Evolutionary conservation across 1,139 yeast genomes (phyloP).

Genomic region (Lodderomyces parapsilosis): DNA sequence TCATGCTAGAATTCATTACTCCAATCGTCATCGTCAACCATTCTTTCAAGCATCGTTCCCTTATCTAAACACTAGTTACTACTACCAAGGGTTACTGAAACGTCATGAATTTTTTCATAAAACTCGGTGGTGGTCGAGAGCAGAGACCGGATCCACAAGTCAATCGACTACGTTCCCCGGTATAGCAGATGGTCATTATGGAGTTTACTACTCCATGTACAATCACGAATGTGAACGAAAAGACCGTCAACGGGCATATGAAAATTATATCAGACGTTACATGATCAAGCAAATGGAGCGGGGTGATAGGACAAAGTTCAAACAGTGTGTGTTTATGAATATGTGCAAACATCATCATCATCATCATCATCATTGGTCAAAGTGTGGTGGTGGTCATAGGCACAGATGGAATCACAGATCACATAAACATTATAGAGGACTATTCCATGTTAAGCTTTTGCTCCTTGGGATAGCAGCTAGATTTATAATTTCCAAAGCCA

Average conservation of each 20-base stretch:
- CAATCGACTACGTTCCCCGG: slow-evolving; percentile 25
- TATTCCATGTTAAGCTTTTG: slow-evolving; percentile 11
- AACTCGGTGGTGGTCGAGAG: slow-evolving; percentile 23
- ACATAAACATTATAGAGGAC: slow-evolving; percentile 3
- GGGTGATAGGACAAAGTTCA: slow-evolving; percentile 11
- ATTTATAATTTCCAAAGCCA: slow-evolving; percentile 13
- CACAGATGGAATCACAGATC: slow-evolving; percentile 4
- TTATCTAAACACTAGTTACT: slow-evolving; percentile 22
- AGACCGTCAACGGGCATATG: slow-evolving; percentile 11
- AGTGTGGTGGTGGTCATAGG: background rate
- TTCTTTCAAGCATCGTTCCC: slow-evolving; percentile 45
- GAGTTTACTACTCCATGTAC: slow-evolving; percentile 43
- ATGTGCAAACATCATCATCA: background rate
- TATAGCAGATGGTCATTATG: slow-evolving; percentile 45
- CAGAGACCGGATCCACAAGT: slow-evolving; percentile 34
- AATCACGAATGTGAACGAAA: slow-evolving; percentile 29
- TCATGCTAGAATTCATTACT: background rate
- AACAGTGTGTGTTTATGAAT: slow-evolving; percentile 3
- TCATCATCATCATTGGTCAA: slow-evolving; percentile 1
- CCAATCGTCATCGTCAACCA: slow-evolving; percentile 19
- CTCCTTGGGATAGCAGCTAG: slow-evolving; percentile 14
- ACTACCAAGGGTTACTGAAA: slow-evolving; percentile 20
- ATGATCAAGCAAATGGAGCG: slow-evolving; percentile 12
- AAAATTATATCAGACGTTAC: slow-evolving; percentile 12
- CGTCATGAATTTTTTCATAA: slow-evolving; percentile 14